Evolutionary conservation across 179 eudicot species (phyloP).

Genomic region (Heliamphora pulchella): DNA sequence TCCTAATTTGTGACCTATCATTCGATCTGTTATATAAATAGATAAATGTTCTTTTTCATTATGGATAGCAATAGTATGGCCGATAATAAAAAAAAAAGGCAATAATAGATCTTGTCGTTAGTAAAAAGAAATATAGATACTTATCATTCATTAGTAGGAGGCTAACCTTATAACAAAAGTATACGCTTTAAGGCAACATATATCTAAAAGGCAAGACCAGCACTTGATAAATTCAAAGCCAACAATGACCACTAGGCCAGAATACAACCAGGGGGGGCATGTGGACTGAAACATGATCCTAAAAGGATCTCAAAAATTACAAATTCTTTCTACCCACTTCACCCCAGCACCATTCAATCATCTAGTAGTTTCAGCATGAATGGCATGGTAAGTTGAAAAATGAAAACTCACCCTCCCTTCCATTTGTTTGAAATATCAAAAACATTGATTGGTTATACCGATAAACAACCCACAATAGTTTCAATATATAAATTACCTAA

Average conservation of each 20-base stretch:
- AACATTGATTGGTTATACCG: neutral
- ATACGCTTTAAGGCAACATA: too few species aligned
- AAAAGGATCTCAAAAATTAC: neutral
- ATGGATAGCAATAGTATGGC: too few species aligned
- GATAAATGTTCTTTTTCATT: too few species aligned
- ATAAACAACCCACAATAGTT: neutral
- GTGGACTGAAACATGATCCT: neutral
- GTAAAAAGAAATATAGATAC: too few species aligned
- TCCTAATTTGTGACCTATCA: too few species aligned
- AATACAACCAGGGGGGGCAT: neutral
- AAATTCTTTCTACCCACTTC: neutral
- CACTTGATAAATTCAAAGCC: neutral
- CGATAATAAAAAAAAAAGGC: too few species aligned
- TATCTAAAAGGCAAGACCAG: neutral
- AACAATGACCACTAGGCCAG: neutral
- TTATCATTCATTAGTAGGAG: too few species aligned
- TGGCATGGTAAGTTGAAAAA: neutral
- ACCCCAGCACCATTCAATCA: neutral
- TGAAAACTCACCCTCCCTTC: neutral
- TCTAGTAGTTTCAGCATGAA: neutral
- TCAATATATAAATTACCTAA: neutral
- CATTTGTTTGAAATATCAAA: neutral
- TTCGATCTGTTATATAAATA: too few species aligned
- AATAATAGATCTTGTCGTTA: too few species aligned
- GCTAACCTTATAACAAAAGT: too few species aligned